Evolutionary conservation across 192 early-diverging fungal species (phyloP), one percentile per base, ranked within the genome.

Genomic region (Backusella westeae): DNA sequence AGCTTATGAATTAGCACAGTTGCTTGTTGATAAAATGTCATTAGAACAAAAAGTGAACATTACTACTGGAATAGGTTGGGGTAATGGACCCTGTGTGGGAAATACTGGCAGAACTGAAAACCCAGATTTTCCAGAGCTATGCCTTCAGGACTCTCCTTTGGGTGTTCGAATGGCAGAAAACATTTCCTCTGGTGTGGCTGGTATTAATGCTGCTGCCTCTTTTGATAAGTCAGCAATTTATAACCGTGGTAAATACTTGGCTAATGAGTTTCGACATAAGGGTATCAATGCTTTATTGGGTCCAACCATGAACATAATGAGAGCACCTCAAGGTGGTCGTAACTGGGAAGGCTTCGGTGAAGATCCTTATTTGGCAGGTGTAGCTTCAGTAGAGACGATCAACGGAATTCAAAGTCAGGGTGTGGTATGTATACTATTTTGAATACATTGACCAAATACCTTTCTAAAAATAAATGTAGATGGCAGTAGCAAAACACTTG

Each of bases 181-280:
- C 52, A 77, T 84, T 35, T 85, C 88, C 34, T 78, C 72, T 10
- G 85, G 89, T 71, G 67, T 81, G 36, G 71, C 89, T 53, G 73
- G 85, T 52, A 87, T 87, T 63, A 91, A 91, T 67, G 78, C 87
- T 63, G 91, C 91, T 39, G 80, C 91, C 8, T 89, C 90, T 19
- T 91, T 89, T 75, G 91, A 91, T 80, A 36, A 73, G 6, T 34
- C 69, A 36, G 41, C 88, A 23, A 87, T 91, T 59, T 38, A 76
- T 23, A 10, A 76, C n/a, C 80, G 90, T 42, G 90, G 84, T 23
- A 52, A 63, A 26, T 59, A 74, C 34, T 75, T 92, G 74, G 90
- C 84, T 23, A 75, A 90, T 74, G 90, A 91, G 74, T 85, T 87
- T 49, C 56, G 82, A 19, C 80, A 76, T 41, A 90, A 85, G 65